phyloP scores from a whole-genome alignment of 2,329 filamentous ascomycete species.

The Mycocentrospora acerina region DNA sequence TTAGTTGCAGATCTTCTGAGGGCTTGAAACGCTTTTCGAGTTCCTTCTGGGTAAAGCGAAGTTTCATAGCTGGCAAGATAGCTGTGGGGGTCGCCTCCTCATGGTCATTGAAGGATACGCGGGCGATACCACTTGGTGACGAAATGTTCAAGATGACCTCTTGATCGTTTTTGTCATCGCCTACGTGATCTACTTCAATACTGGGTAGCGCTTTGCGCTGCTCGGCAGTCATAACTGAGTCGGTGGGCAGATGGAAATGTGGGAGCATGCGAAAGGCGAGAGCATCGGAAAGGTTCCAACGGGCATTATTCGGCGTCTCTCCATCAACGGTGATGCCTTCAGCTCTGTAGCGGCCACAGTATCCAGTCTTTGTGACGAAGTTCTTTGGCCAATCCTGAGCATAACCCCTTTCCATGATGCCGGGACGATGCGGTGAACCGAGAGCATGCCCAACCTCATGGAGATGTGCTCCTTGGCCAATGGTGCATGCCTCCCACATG shows the following conservation, averaged over 20 bases:
- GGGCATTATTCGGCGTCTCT: constrained; percentile 22
- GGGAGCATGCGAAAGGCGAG: constrained; percentile 24
- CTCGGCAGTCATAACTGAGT: constrained; percentile 11
- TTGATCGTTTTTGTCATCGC: constrained; percentile 19
- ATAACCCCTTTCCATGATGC: constrained; percentile 36
- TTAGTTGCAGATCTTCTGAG: constrained; percentile 30
- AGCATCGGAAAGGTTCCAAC: constrained; percentile 38
- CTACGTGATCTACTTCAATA: constrained; percentile 3
- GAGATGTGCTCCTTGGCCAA: constrained; percentile 43
- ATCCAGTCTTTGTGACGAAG: constrained; percentile 41
- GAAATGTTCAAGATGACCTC: constrained; percentile 17
- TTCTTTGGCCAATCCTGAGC: constrained; percentile 43
- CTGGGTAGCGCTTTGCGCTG: constrained; percentile 11
- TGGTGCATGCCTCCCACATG: constrained; percentile 50
- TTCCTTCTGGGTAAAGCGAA: constrained; percentile 23
- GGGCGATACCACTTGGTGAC: constrained; percentile 28
- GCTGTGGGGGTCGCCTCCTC: constrained; percentile 17
- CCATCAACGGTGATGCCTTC: constrained; percentile 10
- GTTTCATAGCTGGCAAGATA: constrained; percentile 11
- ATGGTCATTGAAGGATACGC: constrained; percentile 28
- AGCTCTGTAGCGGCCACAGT: not conserved
- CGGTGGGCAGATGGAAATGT: constrained; percentile 33
- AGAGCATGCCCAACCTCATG: constrained; percentile 44
- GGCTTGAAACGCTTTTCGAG: constrained; percentile 38
- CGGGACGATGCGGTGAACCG: constrained; percentile 31